phyloP scores from a whole-genome alignment of 2,329 filamentous ascomycete genomes.

The Penicillium sp. region DNA sequence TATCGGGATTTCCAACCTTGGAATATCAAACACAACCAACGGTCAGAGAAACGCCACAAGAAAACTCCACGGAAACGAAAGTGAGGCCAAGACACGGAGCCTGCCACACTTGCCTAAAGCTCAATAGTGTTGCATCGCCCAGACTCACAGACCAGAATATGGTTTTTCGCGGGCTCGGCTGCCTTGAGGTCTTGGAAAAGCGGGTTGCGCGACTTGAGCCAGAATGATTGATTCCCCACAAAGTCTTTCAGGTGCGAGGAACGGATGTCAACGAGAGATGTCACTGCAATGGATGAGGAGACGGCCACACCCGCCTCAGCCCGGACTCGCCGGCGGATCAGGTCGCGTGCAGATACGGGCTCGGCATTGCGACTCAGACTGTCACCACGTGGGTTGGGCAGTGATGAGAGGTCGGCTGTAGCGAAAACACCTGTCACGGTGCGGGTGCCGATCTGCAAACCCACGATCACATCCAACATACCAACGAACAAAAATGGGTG shows the following conservation, averaged over 20 bases:
- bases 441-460: constrained; percentile 69
- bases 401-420: constrained; percentile 27
- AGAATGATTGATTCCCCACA: constrained; percentile 38
- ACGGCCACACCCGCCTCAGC: constrained; percentile 34
- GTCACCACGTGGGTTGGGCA: constrained; percentile 13
- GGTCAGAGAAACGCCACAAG: constrained; percentile 3
- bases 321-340: constrained; percentile 35
- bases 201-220: constrained; percentile 41
- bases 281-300: constrained; percentile 35
- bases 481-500: constrained; percentile 90
- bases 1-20: neutral
- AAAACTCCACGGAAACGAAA: neutral
- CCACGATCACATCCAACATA: constrained; percentile 74
- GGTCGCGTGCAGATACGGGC: constrained; percentile 29
- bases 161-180: constrained; percentile 37
- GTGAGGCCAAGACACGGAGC: neutral
- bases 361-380: constrained; percentile 22
- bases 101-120: constrained; percentile 20
- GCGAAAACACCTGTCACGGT: constrained; percentile 59
- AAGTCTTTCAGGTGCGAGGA: constrained; percentile 36
- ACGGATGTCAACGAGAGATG: constrained; percentile 41
- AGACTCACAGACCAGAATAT: constrained; percentile 41
- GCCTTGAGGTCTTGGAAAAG: constrained; percentile 41
- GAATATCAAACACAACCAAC: neutral
- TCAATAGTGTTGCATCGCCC: constrained; percentile 40